Percentiles rank a stretch among this genome's conserved stretches.
phyloP scores from a whole-genome alignment of 2,329 filamentous ascomycete species.

The Hortaea sp. region DNA sequence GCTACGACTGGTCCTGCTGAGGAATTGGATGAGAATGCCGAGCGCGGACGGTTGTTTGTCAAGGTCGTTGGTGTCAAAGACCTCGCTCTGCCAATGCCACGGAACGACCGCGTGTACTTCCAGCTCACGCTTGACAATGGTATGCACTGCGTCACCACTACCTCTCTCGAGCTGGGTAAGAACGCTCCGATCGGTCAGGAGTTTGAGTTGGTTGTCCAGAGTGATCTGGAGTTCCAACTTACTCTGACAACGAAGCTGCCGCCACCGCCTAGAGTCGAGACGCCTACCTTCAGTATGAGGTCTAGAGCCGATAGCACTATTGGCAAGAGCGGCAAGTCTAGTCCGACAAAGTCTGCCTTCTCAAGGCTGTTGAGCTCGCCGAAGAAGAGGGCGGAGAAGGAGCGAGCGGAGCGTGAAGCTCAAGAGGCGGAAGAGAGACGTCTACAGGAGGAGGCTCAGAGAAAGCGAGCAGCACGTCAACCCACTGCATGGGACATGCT shows the following conservation, averaged over 20 bases:
- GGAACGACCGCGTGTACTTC: slow-evolving; percentile 86
- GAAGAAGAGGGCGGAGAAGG: slow-evolving; percentile 92
- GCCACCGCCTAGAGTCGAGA: slow-evolving; percentile 31
- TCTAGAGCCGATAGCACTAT: slow-evolving; percentile 42
- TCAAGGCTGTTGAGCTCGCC: slow-evolving; percentile 88
- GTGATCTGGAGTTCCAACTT: slow-evolving; percentile 97
- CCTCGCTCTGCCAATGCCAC: slow-evolving; percentile 79
- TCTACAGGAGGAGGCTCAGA: slow-evolving; percentile 30
- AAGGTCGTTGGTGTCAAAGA: slow-evolving; percentile 99
- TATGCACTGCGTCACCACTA: slow-evolving; percentile 92
- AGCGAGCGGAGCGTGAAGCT: slow-evolving; percentile 73
- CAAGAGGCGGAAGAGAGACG: slow-evolving; percentile 50
- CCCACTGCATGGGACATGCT: slow-evolving; percentile 75
- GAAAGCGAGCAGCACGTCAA: slow-evolving; percentile 49
- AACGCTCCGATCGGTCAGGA: slow-evolving; percentile 94
- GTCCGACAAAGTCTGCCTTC: slow-evolving; percentile 63
- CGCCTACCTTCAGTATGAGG: slow-evolving; percentile 20
- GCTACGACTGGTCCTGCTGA: slow-evolving; percentile 39
- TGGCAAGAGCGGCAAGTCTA: slow-evolving; percentile 57
- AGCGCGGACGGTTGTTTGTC: slow-evolving; percentile 86
- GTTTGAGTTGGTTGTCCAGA: slow-evolving; percentile 92
- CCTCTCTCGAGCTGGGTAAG: slow-evolving; percentile 84
- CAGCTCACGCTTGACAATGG: slow-evolving; percentile 96
- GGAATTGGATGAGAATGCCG: slow-evolving; percentile 60
- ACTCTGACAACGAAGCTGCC: slow-evolving; percentile 93